Percentiles rank a stretch among this genome's conserved stretches.
phyloP scores from a whole-genome alignment of 2,329 filamentous ascomycete genomes.

The Cordyceps farinosa region DNA sequence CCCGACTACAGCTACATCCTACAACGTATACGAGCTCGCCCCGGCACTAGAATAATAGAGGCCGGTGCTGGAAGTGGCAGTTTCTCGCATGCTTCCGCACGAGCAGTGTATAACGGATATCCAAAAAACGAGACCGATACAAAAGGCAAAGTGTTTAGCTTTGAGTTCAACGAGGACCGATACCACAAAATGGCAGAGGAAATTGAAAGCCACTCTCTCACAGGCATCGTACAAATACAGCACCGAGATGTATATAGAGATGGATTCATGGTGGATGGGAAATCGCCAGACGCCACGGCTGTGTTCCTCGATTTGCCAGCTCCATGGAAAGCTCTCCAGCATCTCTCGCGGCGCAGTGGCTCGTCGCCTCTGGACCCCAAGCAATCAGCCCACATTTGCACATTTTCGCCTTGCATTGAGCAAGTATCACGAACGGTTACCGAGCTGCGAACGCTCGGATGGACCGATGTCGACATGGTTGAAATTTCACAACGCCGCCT shows the following conservation, averaged over 20 bases:
- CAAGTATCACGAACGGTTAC: constrained; percentile 87
- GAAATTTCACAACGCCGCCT: constrained; percentile 78
- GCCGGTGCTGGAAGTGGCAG: constrained; percentile 79
- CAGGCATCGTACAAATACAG: constrained; percentile 65
- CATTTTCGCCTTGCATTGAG: constrained; percentile 95
- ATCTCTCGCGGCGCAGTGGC: constrained; percentile 61
- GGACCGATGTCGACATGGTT: constrained; percentile 91
- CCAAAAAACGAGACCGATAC: constrained; percentile 42
- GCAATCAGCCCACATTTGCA: constrained; percentile 77
- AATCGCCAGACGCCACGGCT: constrained; percentile 62
- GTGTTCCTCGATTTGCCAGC: constrained; percentile 79
- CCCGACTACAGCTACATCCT: constrained; percentile 84
- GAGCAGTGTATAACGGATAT: constrained; percentile 73
- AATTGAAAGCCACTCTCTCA: constrained; percentile 63
- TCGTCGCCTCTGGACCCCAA: constrained; percentile 65
- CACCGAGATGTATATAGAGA: constrained; percentile 76
- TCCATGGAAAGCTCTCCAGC: constrained; percentile 74
- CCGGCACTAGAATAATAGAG: constrained; percentile 71
- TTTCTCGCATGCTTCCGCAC: constrained; percentile 74
- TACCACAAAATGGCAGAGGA: constrained; percentile 67
- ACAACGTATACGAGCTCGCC: constrained; percentile 69
- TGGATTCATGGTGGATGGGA: constrained; percentile 62
- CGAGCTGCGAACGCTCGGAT: constrained; percentile 73
- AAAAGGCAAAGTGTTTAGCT: constrained; percentile 73
- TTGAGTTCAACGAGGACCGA: constrained; percentile 73